Conservation (phyloP, 83 land plant species). For the Picea mariana region DNA sequence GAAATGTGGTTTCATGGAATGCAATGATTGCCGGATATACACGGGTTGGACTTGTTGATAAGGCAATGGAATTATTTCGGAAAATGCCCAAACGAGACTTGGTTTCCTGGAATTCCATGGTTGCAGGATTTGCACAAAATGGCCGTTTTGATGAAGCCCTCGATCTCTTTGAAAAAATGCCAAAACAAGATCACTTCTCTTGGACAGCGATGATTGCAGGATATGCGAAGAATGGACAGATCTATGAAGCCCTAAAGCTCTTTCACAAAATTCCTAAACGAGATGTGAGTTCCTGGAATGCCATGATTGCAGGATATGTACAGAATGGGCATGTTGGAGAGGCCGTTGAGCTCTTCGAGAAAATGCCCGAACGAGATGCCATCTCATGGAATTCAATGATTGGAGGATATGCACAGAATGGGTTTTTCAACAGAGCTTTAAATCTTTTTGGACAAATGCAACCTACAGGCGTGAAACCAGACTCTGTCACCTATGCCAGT, state of each 20-base stretch:
- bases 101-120: slow-evolving; percentile 40
- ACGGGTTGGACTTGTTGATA: slow-evolving; percentile 16
- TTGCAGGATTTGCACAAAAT: slow-evolving; percentile 19
- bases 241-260: neutral
- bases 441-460: neutral
- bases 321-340: neutral
- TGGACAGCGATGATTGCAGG: slow-evolving; percentile 2
- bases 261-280: slow-evolving; percentile 4
- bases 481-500: neutral
- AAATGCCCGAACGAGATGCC: neutral
- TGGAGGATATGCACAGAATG: neutral
- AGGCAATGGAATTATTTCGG: slow-evolving; percentile 17
- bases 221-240: neutral
- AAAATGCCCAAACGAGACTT: slow-evolving; percentile 15
- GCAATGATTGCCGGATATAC: slow-evolving; percentile 19
- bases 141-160: neutral
- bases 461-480: neutral
- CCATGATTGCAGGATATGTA: neutral
- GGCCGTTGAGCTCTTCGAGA: neutral
- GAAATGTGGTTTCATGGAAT: slow-evolving; percentile 18
- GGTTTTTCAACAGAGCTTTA: neutral
- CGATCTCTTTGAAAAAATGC: no score
- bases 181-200: no score
- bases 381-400: slow-evolving; percentile 16
- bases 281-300: slow-evolving; percentile 16